phyloP scores from a whole-genome alignment of 139 green algal species.

The Volvox africanus region DNA sequence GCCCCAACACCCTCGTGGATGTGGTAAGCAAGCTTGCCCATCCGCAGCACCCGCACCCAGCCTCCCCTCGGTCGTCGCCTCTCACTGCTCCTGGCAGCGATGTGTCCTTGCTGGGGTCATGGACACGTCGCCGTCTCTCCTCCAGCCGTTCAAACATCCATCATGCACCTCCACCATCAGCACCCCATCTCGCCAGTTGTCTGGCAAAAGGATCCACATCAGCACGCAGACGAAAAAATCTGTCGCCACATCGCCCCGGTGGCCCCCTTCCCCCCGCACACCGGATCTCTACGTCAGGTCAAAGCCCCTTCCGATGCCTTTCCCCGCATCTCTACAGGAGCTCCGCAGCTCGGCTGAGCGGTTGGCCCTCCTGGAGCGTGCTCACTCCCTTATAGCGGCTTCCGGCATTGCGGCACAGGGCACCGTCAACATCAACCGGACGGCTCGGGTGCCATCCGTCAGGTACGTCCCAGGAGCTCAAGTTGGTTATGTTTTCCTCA shows the following conservation, averaged over 20 bases:
- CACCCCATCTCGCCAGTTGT: too few relatives aligned
- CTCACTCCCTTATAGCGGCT: background rate
- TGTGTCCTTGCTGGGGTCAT: too few relatives aligned
- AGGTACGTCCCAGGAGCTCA: background rate
- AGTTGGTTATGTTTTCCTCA: too few relatives aligned
- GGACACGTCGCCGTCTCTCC: background rate
- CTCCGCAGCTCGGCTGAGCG: slow-evolving; percentile 8
- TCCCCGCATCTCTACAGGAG: background rate
- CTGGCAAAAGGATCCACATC: too few relatives aligned
- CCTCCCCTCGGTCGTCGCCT: background rate
- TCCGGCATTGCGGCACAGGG: slow-evolving; percentile 36
- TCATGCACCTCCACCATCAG: too few relatives aligned
- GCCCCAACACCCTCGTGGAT: background rate
- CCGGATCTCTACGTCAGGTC: too few relatives aligned
- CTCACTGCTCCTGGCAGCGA: too few relatives aligned
- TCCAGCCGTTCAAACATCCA: too few relatives aligned
- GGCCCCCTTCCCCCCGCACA: too few relatives aligned
- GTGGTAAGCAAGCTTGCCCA: slow-evolving; percentile 4
- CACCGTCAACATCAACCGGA: slow-evolving; percentile 27
- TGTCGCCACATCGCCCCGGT: too few relatives aligned
- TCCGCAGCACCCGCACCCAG: background rate
- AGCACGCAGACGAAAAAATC: too few relatives aligned
- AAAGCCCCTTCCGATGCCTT: background rate
- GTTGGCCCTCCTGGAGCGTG: slow-evolving; percentile 22
- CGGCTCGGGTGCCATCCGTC: slow-evolving; percentile 24